Percentiles rank a stretch among this genome's conserved stretches.
phyloP scores from a whole-genome alignment of 352 stramenopile genomes.

The Albugo laibachii region DNA sequence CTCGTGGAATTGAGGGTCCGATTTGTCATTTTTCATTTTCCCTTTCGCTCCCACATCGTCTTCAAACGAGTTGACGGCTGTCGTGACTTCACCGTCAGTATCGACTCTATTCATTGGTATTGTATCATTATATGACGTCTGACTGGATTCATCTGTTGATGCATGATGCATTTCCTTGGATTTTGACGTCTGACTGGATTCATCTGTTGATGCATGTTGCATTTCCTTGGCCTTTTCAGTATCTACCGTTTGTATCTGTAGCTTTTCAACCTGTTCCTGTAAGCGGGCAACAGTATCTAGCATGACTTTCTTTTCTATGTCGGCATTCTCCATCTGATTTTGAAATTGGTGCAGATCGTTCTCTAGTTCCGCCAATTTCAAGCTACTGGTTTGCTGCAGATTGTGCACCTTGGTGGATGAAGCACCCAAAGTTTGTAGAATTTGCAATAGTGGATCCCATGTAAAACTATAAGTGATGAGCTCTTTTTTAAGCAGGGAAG shows the following conservation, averaged over 20 bases:
- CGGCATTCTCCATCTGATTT: conserved; percentile 16
- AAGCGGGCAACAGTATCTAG: conserved; percentile 21
- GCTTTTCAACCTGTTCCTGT: conserved; percentile 21
- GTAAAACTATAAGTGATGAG: conserved; percentile 51
- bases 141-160: not conserved
- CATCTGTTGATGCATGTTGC: too few species aligned
- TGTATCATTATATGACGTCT: conserved; percentile 1
- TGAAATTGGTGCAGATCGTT: conserved; percentile 22
- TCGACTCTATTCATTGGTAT: conserved; percentile 1
- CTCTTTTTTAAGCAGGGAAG: conserved; percentile 34
- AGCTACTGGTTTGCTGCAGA: conserved; percentile 20
- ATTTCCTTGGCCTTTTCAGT: conserved; percentile 11
- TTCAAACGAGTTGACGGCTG: not conserved
- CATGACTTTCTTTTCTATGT: conserved; percentile 35
- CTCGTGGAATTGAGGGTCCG: too few species aligned
- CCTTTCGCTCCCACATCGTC: not conserved
- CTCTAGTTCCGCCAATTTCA: conserved; percentile 29
- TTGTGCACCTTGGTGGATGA: conserved; percentile 35
- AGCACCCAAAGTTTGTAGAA: conserved; percentile 26
- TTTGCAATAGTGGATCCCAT: conserved; percentile 50
- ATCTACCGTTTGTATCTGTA: conserved; percentile 23
- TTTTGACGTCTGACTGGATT: conserved; percentile 4
- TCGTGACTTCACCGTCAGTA: not conserved
- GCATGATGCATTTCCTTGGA: conserved; percentile 2
- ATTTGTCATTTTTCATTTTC: too few species aligned